These are phyloP conservation scores for Fragaria iinumae DNA, from an alignment of 306 rosid species.

Conservation along the genomic window DNA sequence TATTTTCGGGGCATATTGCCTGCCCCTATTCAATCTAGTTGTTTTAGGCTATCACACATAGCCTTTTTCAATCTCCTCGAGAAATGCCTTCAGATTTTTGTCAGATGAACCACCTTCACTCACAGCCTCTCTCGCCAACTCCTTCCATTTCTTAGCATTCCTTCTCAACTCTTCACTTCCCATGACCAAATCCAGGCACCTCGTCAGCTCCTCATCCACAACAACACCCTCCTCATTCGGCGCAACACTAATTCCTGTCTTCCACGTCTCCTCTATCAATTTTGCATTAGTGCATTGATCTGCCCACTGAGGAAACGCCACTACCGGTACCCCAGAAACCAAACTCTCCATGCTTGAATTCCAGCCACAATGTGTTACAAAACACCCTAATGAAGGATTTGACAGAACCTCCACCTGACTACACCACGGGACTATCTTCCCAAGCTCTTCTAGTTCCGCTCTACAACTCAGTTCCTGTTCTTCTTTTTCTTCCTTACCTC, in stretches of 20 bases:
- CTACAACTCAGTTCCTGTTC: not conserved
- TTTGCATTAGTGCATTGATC: constrained; percentile 37
- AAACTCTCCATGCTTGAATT: constrained; percentile 35
- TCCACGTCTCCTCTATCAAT: constrained; percentile 37
- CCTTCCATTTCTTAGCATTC: constrained; percentile 32
- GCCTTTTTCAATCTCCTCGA: constrained; percentile 4
- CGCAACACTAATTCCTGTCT: constrained; percentile 25
- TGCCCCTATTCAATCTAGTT: too few species aligned
- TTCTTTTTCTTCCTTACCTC: not conserved
- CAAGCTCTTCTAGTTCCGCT: constrained; percentile 24
- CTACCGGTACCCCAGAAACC: constrained; percentile 29
- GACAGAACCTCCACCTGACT: constrained; percentile 28
- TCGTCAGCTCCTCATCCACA: constrained; percentile 18
- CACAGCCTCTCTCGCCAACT: constrained; percentile 22
- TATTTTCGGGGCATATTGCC: too few species aligned
- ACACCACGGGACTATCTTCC: constrained; percentile 36
- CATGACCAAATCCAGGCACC: constrained; percentile 37
- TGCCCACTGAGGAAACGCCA: constrained; percentile 27
- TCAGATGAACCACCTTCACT: constrained; percentile 35
- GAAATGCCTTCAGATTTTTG: constrained; percentile 27
- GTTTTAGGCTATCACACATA: not conserved
- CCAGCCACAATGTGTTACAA: constrained; percentile 43
- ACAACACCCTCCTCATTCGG: constrained; percentile 23
- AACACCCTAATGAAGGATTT: constrained; percentile 28
- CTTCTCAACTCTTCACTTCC: constrained; percentile 18